Evolutionary conservation across 2,329 filamentous ascomycete genomes (phyloP), one percentile per base, ranked within the genome.

Genomic region (Calonectria crousiana): DNA sequence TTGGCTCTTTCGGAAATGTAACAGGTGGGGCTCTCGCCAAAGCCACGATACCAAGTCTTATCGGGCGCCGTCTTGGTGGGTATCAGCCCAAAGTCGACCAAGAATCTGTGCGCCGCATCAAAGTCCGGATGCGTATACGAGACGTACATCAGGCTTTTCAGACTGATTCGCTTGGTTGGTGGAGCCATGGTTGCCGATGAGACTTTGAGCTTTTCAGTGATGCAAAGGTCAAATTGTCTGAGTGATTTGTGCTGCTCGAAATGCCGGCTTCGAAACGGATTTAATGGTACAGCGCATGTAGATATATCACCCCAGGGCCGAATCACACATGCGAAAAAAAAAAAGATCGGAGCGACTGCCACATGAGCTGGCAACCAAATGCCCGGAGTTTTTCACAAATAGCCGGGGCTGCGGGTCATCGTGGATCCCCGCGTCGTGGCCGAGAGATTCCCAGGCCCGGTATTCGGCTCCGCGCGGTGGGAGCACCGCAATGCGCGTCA

Each of bases 81-180:
- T 30, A 53, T 53, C 28, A 53, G 9, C 16, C 51, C 51, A 20
- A 53, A 53, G 28, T 53, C 51, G n/a, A 28, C 30, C 16, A 53
- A 28, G n/a, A 53, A 53, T 14, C 18, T 53, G 16, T 53, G 51
- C 36, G 30, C 32, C 9, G 58, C 30, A 41, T 64, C 58, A 6
- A 64, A 28, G 36, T 64, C 58, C 32, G 38, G 36, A 36, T 64
- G 58, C 36, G n/a, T 30, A n/a, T 64, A 64, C 58, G 36, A 64
- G 58, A 64, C 58, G 8, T 64, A 64, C 58, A 64, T 64, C 36
- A 64, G 38, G 44, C 64, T 67, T 47, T 67, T 51, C 4, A 67
- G 47, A 23, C 47, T 67, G 44, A 67, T 67, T 28, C 64, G 64
- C 64, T 67, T 67, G 26, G 18, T 18, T 26, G 41, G 28, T 23